Base-by-base conservation (phyloP, 345 rosid species). In the Clausena lansium region DNA sequence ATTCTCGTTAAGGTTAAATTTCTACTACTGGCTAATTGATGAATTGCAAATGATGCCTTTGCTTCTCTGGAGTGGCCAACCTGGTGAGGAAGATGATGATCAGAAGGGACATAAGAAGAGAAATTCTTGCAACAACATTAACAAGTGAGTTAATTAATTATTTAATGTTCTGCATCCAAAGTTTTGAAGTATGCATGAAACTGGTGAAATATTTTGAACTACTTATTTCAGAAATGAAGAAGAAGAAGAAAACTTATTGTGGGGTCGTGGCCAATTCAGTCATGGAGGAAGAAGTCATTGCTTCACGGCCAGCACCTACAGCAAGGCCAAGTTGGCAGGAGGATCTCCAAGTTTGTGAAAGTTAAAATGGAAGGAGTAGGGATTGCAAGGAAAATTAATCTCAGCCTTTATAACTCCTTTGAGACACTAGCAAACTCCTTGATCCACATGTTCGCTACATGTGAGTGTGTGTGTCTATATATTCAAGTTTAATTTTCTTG, bases 251-350 rank as follows among this genome's bases (percentile, higher is more conserved):
- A 89, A 81, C 35, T 73, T n/a, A n/a, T 87, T 28, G 87, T 88
- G 79, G 97, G 97, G 68, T 91, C 94, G 97, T 95, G 95, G 66
- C 95, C 97, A 19, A 75, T 93, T 67, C 86, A 85, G 81, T 75
- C 95, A 76, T 90, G 89, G 91, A 85, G 89, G 84, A 91, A 77
- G 87, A 89, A 89, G 55, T 13, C 0, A 13, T 4, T 76, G 54
- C 36, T 87, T 30, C 79, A 76, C 50, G 50, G 50, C 52, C 87
- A 63, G 52, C 73, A 60, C 4, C 74, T 19, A 2, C 70, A 59
- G 14, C 58, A 50, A 24, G 52, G 22, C 22, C 84, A 76, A 65
- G 76, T 28, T 27, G 81, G 76, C 4, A 64, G 76, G 55, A 74
- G 45, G 74, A 84, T 65, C 17, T 77, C 92, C 70, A 85, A 59